Base-by-base conservation (phyloP, 73 alveolate genomes). In the Uronychia setigera region DNA sequence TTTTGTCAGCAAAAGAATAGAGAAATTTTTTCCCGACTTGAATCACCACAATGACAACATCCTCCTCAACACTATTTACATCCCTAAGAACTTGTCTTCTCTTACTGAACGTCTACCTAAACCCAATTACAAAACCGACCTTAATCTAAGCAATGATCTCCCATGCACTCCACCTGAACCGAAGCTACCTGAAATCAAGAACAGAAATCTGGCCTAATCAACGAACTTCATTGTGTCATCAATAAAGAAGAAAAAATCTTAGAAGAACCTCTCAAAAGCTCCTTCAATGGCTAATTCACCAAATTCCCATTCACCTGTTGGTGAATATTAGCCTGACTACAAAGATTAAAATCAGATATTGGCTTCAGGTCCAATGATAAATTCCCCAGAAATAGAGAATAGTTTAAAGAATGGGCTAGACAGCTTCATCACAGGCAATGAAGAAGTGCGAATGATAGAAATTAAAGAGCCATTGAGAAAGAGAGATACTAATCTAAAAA, bases 71-170 rank as follows among this genome's bases (percentile, higher is more conserved):
- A 88, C 94, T 0, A 88, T 88, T 9, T 82, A 88, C n/a, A 76
- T 88, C 35, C 90, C 94, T 14, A 81, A 85, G 79, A 88, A 88
- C 80, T 79, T 88, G 1, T 35, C 78, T 77, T 83, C 79, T 35
- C 60, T 88, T 13, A 76, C 90, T 29, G 94, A 88, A 11, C 67
- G 87, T n/a, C 76, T 88, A 0, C 94, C 94, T 1, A 67, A 76
- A 29, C 79, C 81, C 1, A 88, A 74, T 75, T 88, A 88, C 76
- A 32, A 81, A 78, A 46, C 5, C 19, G 67, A 46, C n/a, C 19
- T 46, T 19, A 5, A 46, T 11, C 67, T 11, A 19, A n/a, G n/a
- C n/a, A 19, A 5, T 46, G n/a, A 46, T 46, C 67, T 11, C n/a
- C 67, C 5, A 19, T 5, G 19, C n/a, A 46, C 5, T 46, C 19